Percentiles rank a stretch among this genome's conserved stretches.
These are phyloP conservation scores for Zhuliangozyma blackwelliae DNA, from an alignment of 1,139 yeast genomes.

Conservation along the genomic window DNA sequence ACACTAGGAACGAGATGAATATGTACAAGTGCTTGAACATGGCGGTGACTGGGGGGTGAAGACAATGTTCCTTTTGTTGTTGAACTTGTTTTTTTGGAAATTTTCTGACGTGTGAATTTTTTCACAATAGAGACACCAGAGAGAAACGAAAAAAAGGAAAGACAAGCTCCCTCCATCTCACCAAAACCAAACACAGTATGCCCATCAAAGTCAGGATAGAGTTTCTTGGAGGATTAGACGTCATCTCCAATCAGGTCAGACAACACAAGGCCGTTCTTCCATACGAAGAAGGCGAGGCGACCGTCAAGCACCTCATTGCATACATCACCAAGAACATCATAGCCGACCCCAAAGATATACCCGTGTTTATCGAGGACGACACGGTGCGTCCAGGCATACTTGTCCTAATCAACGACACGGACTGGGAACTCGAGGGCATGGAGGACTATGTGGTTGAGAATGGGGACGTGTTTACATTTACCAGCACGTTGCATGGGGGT, in stretches of 20 bases:
- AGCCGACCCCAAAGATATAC: conserved; percentile 57
- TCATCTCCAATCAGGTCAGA: conserved; percentile 51
- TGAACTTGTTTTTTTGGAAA: not conserved
- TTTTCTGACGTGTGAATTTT: not conserved
- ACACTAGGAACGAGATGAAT: conserved; percentile 8
- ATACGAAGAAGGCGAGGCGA: conserved; percentile 40
- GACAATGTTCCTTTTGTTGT: not conserved
- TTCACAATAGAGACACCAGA: not conserved
- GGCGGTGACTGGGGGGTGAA: not conserved
- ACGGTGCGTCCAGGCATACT: conserved; percentile 85
- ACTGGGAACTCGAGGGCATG: conserved; percentile 95
- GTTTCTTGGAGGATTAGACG: conserved; percentile 67
- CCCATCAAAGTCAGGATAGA: conserved; percentile 36
- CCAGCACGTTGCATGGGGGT: conserved; percentile 95
- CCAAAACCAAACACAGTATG: conserved; percentile 10
- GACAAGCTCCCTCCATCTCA: not conserved
- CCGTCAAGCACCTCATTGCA: conserved; percentile 54
- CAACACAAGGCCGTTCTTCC: conserved; percentile 43
- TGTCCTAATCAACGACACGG: conserved; percentile 89
- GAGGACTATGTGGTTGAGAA: conserved; percentile 71
- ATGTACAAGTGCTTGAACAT: conserved; percentile 7
- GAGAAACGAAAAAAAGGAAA: not conserved
- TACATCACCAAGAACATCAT: conserved; percentile 54
- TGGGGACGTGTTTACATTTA: conserved; percentile 79
- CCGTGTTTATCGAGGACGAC: conserved; percentile 78